Evolutionary conservation across 139 green algal genomes (phyloP), one percentile per base, ranked within the genome.

Genomic region (Chlorella sp.): DNA sequence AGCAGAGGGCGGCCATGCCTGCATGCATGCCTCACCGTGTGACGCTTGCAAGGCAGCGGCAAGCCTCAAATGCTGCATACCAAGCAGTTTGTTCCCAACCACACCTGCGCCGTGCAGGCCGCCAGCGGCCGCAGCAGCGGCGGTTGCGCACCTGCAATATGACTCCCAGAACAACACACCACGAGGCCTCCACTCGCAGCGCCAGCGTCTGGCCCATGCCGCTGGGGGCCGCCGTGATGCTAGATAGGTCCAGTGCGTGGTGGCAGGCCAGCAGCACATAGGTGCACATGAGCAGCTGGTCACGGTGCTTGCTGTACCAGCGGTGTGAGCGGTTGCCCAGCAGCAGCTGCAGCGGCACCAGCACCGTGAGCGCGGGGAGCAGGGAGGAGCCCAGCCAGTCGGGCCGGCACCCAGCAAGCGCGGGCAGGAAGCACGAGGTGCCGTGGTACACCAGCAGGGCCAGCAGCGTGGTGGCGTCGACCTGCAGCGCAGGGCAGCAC

Each of bases 81-180:
- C n/a, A n/a, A n/a, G n/a, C n/a, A n/a, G n/a, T n/a, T n/a, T n/a
- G n/a, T n/a, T n/a, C n/a, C n/a, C n/a, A n/a, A n/a, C n/a, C n/a
- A n/a, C n/a, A n/a, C n/a, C n/a, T n/a, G n/a, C n/a, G n/a, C n/a
- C n/a, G n/a, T 34, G 4, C 2, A 32, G 2, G 30, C 65, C 65
- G 9, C 65, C 30, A 60, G 11, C 51, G 21, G 12, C 51, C 1
- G 9, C 12, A n/a, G n/a, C n/a, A n/a, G n/a, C n/a, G n/a, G n/a
- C n/a, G n/a, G n/a, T n/a, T n/a, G n/a, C 76, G 0, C 76, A 82
- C 76, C 76, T 82, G 76, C 76, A 82, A 60, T 3, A 82, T 57
- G 57, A 82, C 7, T 3, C 57, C 76, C 60, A 82, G 57, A 1
- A 68, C 76, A 11, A 47, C 30, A 17, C 34, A 71, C 76, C 76